A percentile compares a stretch with the other conserved stretches of the same genome.
Conservation (phyloP, 805 yeast species). For the Metschnikowia matae region DNA sequence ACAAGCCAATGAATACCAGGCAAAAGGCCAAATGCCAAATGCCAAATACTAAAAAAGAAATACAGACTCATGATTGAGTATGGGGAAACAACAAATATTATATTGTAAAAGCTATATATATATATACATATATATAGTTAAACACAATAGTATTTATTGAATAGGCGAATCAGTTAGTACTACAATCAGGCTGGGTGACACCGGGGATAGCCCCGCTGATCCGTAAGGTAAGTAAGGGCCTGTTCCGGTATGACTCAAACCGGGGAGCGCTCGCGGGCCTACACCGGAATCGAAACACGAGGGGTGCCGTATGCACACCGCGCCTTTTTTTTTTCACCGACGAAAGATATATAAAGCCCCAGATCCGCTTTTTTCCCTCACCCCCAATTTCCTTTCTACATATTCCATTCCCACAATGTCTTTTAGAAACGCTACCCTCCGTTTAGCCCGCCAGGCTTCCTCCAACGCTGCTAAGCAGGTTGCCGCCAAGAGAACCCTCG, state of each 20-base stretch:
- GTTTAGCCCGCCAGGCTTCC: constrained; percentile 46
- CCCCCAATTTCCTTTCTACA: constrained; percentile 2
- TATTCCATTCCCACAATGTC: constrained; percentile 28
- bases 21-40: no score
- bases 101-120: no score
- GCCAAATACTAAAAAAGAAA: no score
- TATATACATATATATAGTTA: no score
- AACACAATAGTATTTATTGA: no score
- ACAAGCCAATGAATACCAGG: no score
- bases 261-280: constrained; percentile 12
- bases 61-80: no score
- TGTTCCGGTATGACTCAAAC: constrained; percentile 3
- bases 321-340: constrained; percentile 7
- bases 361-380: constrained; percentile 4
- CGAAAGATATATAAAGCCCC: constrained; percentile 9
- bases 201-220: not conserved
- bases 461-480: constrained; percentile 40
- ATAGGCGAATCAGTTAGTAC: no score
- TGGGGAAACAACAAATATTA: no score
- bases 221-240: not conserved
- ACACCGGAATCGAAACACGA: constrained; percentile 10
- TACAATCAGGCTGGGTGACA: no score
- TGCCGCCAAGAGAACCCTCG: constrained; percentile 63
- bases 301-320: constrained; percentile 2
- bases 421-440: constrained; percentile 41